These are phyloP conservation scores for Myxozyma lipomycoides DNA, from an alignment of 805 yeast genomes.

Conservation along the genomic window DNA sequence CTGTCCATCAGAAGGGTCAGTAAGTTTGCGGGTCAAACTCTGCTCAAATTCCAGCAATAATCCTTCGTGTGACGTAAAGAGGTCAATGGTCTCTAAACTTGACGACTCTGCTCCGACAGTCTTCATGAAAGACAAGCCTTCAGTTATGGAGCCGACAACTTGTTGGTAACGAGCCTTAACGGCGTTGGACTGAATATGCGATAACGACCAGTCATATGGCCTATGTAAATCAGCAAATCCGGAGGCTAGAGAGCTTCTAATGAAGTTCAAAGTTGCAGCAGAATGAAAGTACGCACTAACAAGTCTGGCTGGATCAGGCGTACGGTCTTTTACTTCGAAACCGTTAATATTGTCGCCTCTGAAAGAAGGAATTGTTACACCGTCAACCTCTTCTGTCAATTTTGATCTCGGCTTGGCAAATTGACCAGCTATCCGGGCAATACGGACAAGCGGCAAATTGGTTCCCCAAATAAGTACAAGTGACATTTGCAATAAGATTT, in stretches of 20 bases:
- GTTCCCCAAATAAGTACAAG: constrained; percentile 44
- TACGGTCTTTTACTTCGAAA: constrained; percentile 39
- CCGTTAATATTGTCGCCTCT: constrained; percentile 46
- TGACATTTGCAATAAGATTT: constrained; percentile 44
- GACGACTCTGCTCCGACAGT: constrained; percentile 40
- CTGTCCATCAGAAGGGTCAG: constrained; percentile 28
- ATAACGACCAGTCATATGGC: constrained; percentile 43
- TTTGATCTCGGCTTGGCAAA: constrained; percentile 46
- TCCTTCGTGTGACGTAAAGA: constrained; percentile 44
- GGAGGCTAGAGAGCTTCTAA: constrained; percentile 36
- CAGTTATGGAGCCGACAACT: constrained; percentile 38
- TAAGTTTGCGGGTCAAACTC: constrained; percentile 37
- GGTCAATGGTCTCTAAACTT: constrained; percentile 37
- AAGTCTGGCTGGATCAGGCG: constrained; percentile 42
- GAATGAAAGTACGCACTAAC: constrained; percentile 46
- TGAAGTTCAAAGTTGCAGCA: constrained; percentile 44
- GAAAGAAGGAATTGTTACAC: constrained; percentile 41
- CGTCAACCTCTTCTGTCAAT: constrained; percentile 42
- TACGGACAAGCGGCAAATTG: constrained; percentile 40
- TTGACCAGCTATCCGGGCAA: constrained; percentile 46
- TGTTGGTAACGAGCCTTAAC: constrained; percentile 40
- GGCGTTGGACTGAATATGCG: constrained; percentile 40
- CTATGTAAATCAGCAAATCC: constrained; percentile 44
- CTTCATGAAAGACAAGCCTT: constrained; percentile 40
- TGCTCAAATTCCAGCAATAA: constrained; percentile 44